phyloP scores from a whole-genome alignment of 768 basidiomycete genomes.

The Amanita inopinata region DNA sequence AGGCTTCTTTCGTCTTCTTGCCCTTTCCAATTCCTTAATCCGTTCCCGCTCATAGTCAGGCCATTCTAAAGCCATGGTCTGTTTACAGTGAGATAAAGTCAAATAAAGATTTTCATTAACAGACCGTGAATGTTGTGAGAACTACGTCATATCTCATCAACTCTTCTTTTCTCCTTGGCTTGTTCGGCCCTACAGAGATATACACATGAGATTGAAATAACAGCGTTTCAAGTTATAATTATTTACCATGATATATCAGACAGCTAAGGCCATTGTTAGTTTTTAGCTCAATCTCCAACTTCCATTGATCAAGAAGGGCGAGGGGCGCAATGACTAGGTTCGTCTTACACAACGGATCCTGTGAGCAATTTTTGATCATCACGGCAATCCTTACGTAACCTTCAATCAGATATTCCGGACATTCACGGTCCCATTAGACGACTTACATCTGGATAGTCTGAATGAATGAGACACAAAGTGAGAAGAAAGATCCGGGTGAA shows the following conservation, averaged over 20 bases:
- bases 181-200: conserved; percentile 29
- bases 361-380: conserved; percentile 43
- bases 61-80: conserved; percentile 55
- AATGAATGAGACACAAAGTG: neutral
- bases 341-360: conserved; percentile 42
- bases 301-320: conserved; percentile 62
- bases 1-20: conserved; percentile 20
- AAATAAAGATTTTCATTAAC: conserved; percentile 18
- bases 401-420: no score
- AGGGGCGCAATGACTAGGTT: conserved; percentile 62
- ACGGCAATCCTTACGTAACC: conserved; percentile 39
- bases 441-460: conserved; percentile 42
- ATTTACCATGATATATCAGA: conserved; percentile 52
- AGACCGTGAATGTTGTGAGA: conserved; percentile 45
- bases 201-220: conserved; percentile 10
- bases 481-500: conserved; percentile 3
- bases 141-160: conserved; percentile 52
- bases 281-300: conserved; percentile 48
- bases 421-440: neutral
- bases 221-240: neutral
- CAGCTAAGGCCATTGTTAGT: conserved; percentile 38
- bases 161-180: conserved; percentile 35
- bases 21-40: conserved; percentile 33
- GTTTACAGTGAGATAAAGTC: neutral
- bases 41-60: conserved; percentile 40